Evolutionary conservation across 345 rosid genomes (phyloP).

Genomic region (Citrus medica): DNA sequence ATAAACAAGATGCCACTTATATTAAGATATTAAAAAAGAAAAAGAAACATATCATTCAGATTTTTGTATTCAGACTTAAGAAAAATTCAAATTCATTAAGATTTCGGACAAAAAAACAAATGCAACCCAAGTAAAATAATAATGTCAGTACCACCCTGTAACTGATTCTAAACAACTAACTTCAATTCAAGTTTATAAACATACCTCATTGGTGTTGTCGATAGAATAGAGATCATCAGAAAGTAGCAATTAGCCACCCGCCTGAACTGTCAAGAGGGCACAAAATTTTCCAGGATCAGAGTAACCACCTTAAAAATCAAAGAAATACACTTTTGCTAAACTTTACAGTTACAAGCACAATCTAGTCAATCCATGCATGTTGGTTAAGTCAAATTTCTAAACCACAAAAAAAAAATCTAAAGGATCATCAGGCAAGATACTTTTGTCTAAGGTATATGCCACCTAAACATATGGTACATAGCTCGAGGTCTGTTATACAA

Average conservation of each 20-base stretch:
- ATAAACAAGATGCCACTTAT: too few relatives aligned
- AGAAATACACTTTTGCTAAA: background rate
- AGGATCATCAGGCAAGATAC: background rate
- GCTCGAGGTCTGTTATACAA: background rate
- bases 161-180: background rate
- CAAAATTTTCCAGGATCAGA: slow-evolving; percentile 29
- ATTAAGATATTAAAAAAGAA: too few relatives aligned
- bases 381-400: background rate
- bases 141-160: background rate
- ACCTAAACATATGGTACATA: background rate
- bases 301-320: background rate
- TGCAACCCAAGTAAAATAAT: background rate
- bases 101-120: too few relatives aligned
- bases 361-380: background rate
- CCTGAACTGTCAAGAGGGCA: slow-evolving; percentile 80
- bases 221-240: slow-evolving; percentile 88
- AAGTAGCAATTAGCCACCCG: slow-evolving; percentile 98
- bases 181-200: slow-evolving; percentile 1
- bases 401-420: background rate
- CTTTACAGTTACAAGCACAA: background rate
- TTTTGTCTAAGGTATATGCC: background rate
- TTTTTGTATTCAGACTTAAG: too few relatives aligned
- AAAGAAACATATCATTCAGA: too few relatives aligned
- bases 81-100: too few relatives aligned
- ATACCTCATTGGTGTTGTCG: slow-evolving; percentile 96